Conservation (phyloP, 2,329 filamentous ascomycete genomes). For the Fusarium staphyleae region DNA sequence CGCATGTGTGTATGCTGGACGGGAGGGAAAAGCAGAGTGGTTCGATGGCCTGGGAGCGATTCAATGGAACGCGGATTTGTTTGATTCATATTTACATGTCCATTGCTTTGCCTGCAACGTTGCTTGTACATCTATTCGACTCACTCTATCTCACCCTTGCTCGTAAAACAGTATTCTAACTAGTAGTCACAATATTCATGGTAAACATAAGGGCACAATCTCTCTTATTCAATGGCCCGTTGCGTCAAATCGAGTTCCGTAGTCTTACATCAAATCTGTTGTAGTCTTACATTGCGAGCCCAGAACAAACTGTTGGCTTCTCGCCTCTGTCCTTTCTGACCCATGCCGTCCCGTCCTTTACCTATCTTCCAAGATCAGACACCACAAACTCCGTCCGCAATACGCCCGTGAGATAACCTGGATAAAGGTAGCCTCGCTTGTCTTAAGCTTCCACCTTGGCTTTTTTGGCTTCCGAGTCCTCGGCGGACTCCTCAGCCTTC, state of each 20-base stretch:
- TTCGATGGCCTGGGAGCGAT: slow-evolving; percentile 34
- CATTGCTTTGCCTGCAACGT: background rate
- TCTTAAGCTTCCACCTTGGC: slow-evolving; percentile 45
- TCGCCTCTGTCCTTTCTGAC: slow-evolving; percentile 7
- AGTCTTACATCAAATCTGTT: slow-evolving; percentile 16
- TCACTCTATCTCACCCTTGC: too few relatives aligned
- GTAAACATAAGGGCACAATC: too few relatives aligned
- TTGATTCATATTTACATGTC: slow-evolving; percentile 21
- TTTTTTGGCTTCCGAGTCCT: slow-evolving; percentile 46
- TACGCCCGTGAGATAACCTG: background rate
- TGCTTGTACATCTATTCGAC: background rate
- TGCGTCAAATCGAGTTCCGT: background rate
- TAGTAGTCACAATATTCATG: too few relatives aligned
- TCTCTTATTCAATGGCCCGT: background rate
- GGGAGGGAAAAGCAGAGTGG: slow-evolving; percentile 19
- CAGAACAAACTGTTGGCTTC: background rate
- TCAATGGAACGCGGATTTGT: slow-evolving; percentile 33
- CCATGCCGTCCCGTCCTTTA: slow-evolving; percentile 1
- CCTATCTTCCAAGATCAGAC: slow-evolving; percentile 11
- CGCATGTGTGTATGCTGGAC: slow-evolving; percentile 7
- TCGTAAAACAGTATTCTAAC: too few relatives aligned
- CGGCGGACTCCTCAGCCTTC: slow-evolving; percentile 45
- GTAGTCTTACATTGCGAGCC: slow-evolving; percentile 11
- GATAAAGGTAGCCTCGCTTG: background rate
- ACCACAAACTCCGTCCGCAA: slow-evolving; percentile 24